Evolutionary conservation across 805 yeast genomes (phyloP).

Genomic region (Wickerhamiella slavikovae): DNA sequence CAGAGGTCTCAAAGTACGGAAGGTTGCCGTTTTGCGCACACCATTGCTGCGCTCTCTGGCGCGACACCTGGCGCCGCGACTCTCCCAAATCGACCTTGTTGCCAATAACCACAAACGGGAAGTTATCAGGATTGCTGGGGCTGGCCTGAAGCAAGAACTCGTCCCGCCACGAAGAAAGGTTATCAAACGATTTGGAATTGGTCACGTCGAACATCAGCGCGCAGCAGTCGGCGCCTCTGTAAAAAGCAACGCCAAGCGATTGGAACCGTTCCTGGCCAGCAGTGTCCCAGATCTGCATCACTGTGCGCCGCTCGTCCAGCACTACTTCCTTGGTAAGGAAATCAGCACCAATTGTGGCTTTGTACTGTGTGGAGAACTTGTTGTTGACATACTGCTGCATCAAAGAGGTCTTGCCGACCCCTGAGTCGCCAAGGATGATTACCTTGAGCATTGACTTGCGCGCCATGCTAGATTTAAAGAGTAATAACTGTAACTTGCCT

Average conservation of each 20-base stretch:
- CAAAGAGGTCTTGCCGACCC: constrained; percentile 90
- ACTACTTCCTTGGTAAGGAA: constrained; percentile 78
- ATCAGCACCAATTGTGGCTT: constrained; percentile 96
- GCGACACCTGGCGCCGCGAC: constrained; percentile 51
- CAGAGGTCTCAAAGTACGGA: constrained; percentile 94
- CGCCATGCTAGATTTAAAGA: constrained; percentile 10
- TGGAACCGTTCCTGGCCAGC: constrained; percentile 98
- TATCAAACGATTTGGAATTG: constrained; percentile 81
- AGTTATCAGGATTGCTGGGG: constrained; percentile 80
- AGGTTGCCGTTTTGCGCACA: constrained; percentile 51
- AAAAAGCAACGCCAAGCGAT: constrained; percentile 88
- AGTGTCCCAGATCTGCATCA: constrained; percentile 84
- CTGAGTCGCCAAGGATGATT: constrained; percentile 88
- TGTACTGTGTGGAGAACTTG: constrained; percentile 86
- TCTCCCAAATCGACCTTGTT: constrained; percentile 92
- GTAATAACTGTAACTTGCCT: too few relatives aligned
- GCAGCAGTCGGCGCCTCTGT: constrained; percentile 96
- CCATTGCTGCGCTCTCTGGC: constrained; percentile 39
- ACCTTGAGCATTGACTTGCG: constrained; percentile 35
- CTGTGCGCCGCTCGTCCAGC: constrained; percentile 65
- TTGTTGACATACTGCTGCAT: constrained; percentile 96
- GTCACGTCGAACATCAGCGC: constrained; percentile 91
- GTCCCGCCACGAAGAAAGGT: constrained; percentile 80
- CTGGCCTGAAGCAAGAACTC: constrained; percentile 88
- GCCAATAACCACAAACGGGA: constrained; percentile 89